Percentiles rank a stretch among this genome's conserved stretches.
These are phyloP conservation scores for Thelonectria rubi DNA, from an alignment of 2,329 filamentous ascomycete genomes.

Conservation along the genomic window DNA sequence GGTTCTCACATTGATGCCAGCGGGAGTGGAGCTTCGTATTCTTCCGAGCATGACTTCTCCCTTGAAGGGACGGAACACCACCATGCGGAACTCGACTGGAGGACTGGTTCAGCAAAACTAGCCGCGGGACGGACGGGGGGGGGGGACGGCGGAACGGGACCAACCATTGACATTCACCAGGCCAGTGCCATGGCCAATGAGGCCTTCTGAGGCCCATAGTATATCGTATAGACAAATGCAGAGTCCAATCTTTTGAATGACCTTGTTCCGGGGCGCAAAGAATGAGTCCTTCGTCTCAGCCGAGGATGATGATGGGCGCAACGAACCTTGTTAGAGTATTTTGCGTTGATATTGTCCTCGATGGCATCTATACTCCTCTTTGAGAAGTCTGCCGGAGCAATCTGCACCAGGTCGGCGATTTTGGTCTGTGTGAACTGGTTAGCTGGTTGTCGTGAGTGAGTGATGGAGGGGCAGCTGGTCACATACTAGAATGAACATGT, in stretches of 20 bases:
- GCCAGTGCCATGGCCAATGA: slow-evolving; percentile 92
- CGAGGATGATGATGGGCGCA: neutral
- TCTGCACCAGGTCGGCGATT: slow-evolving; percentile 92
- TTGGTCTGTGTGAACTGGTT: slow-evolving; percentile 71
- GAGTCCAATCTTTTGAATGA: slow-evolving; percentile 92
- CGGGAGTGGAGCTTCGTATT: slow-evolving; percentile 77
- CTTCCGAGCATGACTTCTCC: slow-evolving; percentile 88
- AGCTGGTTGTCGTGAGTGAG: slow-evolving; percentile 22
- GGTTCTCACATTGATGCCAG: slow-evolving; percentile 80
- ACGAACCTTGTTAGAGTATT: slow-evolving; percentile 89
- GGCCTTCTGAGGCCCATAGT: slow-evolving; percentile 86
- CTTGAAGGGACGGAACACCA: slow-evolving; percentile 96
- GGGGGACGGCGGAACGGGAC: slow-evolving; percentile 18
- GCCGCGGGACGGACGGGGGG: neutral
- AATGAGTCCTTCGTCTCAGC: slow-evolving; percentile 13
- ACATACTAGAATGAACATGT: slow-evolving; percentile 63
- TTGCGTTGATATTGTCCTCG: slow-evolving; percentile 95
- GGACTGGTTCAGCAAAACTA: slow-evolving; percentile 23
- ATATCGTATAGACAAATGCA: slow-evolving; percentile 95
- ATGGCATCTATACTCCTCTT: slow-evolving; percentile 85
- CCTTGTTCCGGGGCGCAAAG: slow-evolving; percentile 52
- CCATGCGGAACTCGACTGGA: slow-evolving; percentile 87
- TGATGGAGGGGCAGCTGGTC: slow-evolving; percentile 9
- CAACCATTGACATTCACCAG: slow-evolving; percentile 93
- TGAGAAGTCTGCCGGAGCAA: slow-evolving; percentile 86